Percentiles rank a stretch among this genome's conserved stretches.
phyloP scores from a whole-genome alignment of 1,139 yeast species.

The Barnettozyma hawaiiensis region DNA sequence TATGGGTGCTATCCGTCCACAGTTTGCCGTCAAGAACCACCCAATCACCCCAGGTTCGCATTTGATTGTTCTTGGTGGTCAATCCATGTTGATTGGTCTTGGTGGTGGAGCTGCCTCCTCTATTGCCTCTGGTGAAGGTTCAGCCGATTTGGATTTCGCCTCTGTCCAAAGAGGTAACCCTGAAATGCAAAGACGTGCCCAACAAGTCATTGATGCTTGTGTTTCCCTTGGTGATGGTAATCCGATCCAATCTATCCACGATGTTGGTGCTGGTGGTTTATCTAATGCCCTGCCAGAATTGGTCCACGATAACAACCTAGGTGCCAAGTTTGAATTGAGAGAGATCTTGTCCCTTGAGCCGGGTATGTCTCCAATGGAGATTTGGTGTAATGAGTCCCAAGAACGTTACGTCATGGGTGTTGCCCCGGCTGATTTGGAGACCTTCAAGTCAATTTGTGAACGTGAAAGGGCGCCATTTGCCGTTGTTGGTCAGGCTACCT shows the following conservation, averaged over 20 bases:
- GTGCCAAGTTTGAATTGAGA: constrained; percentile 90
- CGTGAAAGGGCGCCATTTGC: constrained; percentile 97
- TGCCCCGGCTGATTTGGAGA: constrained; percentile 66
- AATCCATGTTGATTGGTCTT: constrained; percentile 96
- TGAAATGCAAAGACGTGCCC: constrained; percentile 98
- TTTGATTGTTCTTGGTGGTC: constrained; percentile 94
- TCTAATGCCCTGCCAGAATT: constrained; percentile 96
- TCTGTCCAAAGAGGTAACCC: constrained; percentile 99
- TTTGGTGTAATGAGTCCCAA: constrained; percentile 99
- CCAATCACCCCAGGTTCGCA: constrained; percentile 90
- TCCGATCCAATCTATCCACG: constrained; percentile 95
- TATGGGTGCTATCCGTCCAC: constrained; percentile 93
- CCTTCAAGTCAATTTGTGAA: constrained; percentile 74
- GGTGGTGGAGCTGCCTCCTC: constrained; percentile 99
- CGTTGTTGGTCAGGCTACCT: constrained; percentile 91
- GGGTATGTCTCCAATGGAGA: constrained; percentile 99
- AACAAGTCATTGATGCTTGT: constrained; percentile 95
- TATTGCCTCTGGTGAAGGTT: constrained; percentile 90
- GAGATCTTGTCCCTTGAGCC: constrained; percentile 89
- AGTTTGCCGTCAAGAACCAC: constrained; percentile 79
- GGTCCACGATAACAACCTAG: constrained; percentile 93
- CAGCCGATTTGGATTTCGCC: constrained; percentile 94
- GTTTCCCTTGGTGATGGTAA: constrained; percentile 71
- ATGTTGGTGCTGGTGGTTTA: constrained; percentile 99
- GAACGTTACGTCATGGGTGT: constrained; percentile 96